Evolutionary conservation across 106 monocot genomes (phyloP).

Genomic region (Cymbidium sinense): DNA sequence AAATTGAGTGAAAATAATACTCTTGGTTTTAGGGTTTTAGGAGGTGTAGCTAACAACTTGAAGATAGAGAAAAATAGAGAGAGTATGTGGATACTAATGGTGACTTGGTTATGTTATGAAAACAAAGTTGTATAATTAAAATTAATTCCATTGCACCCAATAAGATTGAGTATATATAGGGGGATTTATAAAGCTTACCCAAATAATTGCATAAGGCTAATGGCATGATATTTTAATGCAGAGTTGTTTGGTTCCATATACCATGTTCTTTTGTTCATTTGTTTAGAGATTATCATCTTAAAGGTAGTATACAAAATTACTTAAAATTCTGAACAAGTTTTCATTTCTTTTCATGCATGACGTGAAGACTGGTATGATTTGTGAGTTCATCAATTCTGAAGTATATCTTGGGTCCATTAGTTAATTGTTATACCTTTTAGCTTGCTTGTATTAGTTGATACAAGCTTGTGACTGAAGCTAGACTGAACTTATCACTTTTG

Average conservation of each 20-base stretch:
- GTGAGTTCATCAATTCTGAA: neutral
- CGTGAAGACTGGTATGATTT: neutral
- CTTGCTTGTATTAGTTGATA: neutral
- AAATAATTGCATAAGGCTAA: neutral
- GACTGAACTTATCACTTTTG: neutral
- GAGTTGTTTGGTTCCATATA: neutral
- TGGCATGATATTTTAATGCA: neutral
- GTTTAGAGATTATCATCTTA: neutral
- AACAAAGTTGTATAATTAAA: neutral
- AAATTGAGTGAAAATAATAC: too few species aligned
- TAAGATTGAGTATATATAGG: neutral
- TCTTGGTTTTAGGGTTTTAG: too few species aligned
- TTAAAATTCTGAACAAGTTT: neutral
- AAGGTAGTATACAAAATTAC: neutral
- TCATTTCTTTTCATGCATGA: neutral
- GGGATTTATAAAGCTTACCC: neutral
- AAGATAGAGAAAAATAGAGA: too few species aligned
- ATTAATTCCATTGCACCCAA: neutral
- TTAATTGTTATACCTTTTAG: neutral
- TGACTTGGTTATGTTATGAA: neutral
- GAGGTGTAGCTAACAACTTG: too few species aligned
- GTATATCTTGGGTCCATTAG: neutral
- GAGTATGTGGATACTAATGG: neutral
- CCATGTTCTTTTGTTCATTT: neutral
- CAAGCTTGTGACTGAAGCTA: neutral